phyloP scores from a whole-genome alignment of 768 basidiomycete genomes.

The Gymnopilus junonius region DNA sequence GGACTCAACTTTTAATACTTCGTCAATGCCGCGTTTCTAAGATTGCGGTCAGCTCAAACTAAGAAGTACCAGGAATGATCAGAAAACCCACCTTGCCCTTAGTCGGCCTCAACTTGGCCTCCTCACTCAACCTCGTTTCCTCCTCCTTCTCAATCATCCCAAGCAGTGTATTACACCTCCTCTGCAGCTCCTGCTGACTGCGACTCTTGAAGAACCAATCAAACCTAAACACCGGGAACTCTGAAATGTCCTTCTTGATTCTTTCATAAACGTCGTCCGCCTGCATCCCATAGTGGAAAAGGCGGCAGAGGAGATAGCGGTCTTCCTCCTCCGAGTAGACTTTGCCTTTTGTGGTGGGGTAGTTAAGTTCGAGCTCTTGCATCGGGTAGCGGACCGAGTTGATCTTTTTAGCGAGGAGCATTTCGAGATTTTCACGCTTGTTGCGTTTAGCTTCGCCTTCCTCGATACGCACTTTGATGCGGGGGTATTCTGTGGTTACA shows the following conservation, averaged over 20 bases:
- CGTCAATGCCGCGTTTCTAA: conserved; percentile 74
- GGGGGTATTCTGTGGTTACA: conserved; percentile 83
- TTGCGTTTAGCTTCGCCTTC: conserved; percentile 91
- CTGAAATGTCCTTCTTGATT: conserved; percentile 95
- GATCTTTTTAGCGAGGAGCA: conserved; percentile 83
- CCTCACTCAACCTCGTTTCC: conserved; percentile 67
- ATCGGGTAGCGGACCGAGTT: conserved; percentile 85
- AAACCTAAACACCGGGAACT: conserved; percentile 96
- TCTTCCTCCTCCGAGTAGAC: conserved; percentile 98
- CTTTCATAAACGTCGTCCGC: conserved; percentile 90
- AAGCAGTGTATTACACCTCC: conserved; percentile 86
- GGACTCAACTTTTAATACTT: conserved; percentile 57
- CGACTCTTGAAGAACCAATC: conserved; percentile 99
- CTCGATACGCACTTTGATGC: conserved; percentile 81
- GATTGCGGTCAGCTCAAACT: background rate
- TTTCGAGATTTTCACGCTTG: conserved; percentile 80
- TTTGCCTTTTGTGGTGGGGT: conserved; percentile 95
- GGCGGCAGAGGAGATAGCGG: conserved; percentile 87
- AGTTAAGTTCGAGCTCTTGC: conserved; percentile 96
- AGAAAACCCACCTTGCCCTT: conserved; percentile 64
- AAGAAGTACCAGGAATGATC: background rate
- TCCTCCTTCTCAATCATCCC: conserved; percentile 95
- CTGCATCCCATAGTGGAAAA: conserved; percentile 90
- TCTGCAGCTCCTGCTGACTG: conserved; percentile 84
- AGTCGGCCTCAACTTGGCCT: conserved; percentile 61